Conservation (phyloP, 1,284 basidiomycete genomes). For the Abortiporus biennis region DNA sequence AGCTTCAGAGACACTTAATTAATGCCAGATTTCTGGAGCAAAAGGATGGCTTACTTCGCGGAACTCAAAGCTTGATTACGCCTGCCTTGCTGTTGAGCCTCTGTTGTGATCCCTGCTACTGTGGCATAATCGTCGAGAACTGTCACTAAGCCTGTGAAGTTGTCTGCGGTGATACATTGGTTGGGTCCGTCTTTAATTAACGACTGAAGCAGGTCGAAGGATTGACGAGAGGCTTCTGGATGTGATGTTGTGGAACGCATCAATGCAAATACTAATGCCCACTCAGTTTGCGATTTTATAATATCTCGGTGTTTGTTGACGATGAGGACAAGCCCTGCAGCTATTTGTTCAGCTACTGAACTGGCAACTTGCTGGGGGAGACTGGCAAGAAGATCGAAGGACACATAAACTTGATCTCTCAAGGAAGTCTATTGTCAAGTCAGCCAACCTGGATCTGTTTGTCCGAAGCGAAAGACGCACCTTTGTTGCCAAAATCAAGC, state of each 20-base stretch:
- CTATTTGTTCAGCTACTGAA: constrained; percentile 86
- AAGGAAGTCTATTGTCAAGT: constrained; percentile 27
- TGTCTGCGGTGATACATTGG: constrained; percentile 68
- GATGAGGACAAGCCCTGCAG: constrained; percentile 78
- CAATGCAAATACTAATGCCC: constrained; percentile 91
- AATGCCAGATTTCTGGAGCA: not conserved
- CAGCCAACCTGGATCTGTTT: not conserved
- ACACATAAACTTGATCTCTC: constrained; percentile 90
- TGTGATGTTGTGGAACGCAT: constrained; percentile 83
- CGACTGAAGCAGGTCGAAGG: constrained; percentile 70
- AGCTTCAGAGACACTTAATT: constrained; percentile 36
- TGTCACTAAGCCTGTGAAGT: constrained; percentile 76
- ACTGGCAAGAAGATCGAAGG: constrained; percentile 84
- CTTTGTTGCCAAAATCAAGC: constrained; percentile 72
- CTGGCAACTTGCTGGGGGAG: constrained; percentile 75
- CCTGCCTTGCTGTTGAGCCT: constrained; percentile 48
- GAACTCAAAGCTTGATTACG: constrained; percentile 45
- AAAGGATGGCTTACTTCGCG: constrained; percentile 37
- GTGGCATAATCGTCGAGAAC: constrained; percentile 87
- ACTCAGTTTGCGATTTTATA: constrained; percentile 89
- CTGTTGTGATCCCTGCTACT: constrained; percentile 57
- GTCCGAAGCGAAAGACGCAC: constrained; percentile 34
- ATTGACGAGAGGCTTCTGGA: constrained; percentile 82
- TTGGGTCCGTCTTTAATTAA: constrained; percentile 56
- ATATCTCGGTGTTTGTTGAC: constrained; percentile 71